Evolutionary conservation across 148 eudicot species (phyloP), one percentile per base, ranked within the genome.

Genomic region (Spergularia marina): DNA sequence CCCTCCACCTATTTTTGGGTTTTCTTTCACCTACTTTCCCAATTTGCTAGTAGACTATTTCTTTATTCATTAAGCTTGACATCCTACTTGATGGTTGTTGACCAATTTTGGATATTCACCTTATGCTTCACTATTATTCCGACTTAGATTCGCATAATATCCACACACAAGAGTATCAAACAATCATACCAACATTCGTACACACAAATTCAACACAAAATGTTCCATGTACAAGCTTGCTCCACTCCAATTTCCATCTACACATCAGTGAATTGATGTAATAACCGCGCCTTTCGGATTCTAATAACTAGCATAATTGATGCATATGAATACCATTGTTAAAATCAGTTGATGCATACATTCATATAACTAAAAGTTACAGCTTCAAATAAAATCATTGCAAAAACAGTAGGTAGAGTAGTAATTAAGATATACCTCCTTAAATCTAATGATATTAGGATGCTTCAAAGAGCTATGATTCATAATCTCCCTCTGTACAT

Each of bases 401-500:
- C 20, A 47, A n/a, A 17, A 23, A 71, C 34, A 30, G 61, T 30
- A 34, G 4, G 12, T 17, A 52, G 25, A 70, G 51, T 15, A 53
- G 14, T 44, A 16, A 70, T 51, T 36, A 47, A 69, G 61, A 15
- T 80, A 86, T 80, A 86, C 98, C 94, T 93, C 97, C 76, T 91
- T 93, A 76, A 93, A 93, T 78, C 89, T 86, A 40, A 93, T 77
- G 39, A 93, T 93, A 80, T 93, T 88, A 39, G 91, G 94, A 83
- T 93, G 98, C 80, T 85, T 88, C 73, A 93, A 79, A 21, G 94
- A 89, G 80, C 94, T 93, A 70, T 93, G 98, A 74, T 93, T 93
- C 81, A 89, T 89, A 55, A 93, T 93, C 68, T 93, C 98, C 83
- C 98, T 93, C 68, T 87, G 89, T 58, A 93, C 98, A 86, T 86